Evolutionary conservation across 495 filamentous ascomycete genomes (phyloP), one percentile per base, ranked within the genome.

Genomic region (Penicillium herquei): DNA sequence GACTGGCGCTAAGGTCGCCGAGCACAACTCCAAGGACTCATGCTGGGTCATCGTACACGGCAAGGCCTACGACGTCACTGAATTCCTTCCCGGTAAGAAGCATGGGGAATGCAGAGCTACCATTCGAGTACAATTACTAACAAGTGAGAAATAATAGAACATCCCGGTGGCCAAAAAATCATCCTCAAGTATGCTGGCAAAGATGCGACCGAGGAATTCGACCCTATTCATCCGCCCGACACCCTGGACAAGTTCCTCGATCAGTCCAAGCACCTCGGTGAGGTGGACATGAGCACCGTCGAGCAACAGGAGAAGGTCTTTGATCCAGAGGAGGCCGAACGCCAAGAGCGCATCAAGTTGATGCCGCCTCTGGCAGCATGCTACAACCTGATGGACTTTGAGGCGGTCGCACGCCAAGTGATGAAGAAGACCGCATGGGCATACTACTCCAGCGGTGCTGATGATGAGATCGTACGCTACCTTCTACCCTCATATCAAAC

Each of bases 351-450:
- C 39, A 87, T 96, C 49, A 73, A 79, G 58, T 72, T 78, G 26
- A 96, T 91, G 88, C 93, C 93, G 10, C 75, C 84, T 46, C 78
- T 98, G 54, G 86, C 88, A 55, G 88, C 95, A 66, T 96, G 92
- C 78, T 97, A 92, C 73, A 98, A 98, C 62, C 72, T 98, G 58
- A 81, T 92, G 77, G 93, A 98, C 71, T 97, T 98, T 67, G 93
- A 98, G 78, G 83, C 89, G 5, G 92, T 97, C 17, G 93, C 93
- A 2, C 83, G 84, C 60, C 75, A 81, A 14, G 84, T 93, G 34
- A 96, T 96, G 93, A 96, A 95, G 80, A 93, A 88, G 72, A 88
- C 86, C 0, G 91, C 92, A 2, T 98, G 93, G 93, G 93, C 87
- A 11, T 98, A 98, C 72, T 98, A 98, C 70, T 96, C 90, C 8